Evolutionary conservation across 2,329 filamentous ascomycete genomes (phyloP).

Genomic region (Diatrype stigma): DNA sequence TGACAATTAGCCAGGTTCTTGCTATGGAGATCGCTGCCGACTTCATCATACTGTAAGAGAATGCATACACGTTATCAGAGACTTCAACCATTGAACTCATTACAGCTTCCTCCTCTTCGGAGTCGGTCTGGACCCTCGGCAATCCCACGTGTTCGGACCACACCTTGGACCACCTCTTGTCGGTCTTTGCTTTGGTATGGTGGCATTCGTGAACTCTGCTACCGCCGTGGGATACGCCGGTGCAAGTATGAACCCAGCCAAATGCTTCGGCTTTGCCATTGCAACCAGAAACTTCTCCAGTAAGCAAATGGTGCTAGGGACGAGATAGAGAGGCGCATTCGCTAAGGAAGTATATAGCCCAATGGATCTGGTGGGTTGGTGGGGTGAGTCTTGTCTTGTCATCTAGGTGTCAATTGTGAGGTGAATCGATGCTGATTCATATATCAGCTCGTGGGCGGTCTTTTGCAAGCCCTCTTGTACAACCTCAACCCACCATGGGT

Average conservation of each 20-base stretch:
- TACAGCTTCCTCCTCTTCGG: constrained; percentile 43
- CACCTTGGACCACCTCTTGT: constrained; percentile 46
- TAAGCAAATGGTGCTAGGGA: constrained; percentile 7
- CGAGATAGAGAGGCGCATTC: too few relatives aligned
- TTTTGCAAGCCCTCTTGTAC: constrained; percentile 25
- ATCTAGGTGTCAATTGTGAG: neutral
- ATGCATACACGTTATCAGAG: neutral
- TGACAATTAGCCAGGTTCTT: constrained; percentile 37
- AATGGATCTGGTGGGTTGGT: constrained; percentile 36
- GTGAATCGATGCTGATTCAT: neutral
- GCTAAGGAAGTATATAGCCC: constrained; percentile 17
- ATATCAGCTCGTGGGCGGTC: constrained; percentile 11
- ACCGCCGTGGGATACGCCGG: constrained; percentile 37
- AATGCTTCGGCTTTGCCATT: constrained; percentile 41
- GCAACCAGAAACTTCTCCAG: constrained; percentile 24
- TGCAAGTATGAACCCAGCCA: constrained; percentile 39
- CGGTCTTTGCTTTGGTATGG: constrained; percentile 33
- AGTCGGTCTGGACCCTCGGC: constrained; percentile 49
- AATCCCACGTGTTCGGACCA: constrained; percentile 44
- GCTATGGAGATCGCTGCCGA: constrained; percentile 43
- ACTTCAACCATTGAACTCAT: neutral
- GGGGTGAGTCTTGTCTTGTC: constrained; percentile 16
- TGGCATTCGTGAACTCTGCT: constrained; percentile 34
- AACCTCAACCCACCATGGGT: constrained; percentile 25
- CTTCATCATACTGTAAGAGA: constrained; percentile 32